Percentiles rank a stretch among this genome's conserved stretches.
phyloP scores from a whole-genome alignment of 805 yeast species.

The Hanseniaspora osmophila region DNA sequence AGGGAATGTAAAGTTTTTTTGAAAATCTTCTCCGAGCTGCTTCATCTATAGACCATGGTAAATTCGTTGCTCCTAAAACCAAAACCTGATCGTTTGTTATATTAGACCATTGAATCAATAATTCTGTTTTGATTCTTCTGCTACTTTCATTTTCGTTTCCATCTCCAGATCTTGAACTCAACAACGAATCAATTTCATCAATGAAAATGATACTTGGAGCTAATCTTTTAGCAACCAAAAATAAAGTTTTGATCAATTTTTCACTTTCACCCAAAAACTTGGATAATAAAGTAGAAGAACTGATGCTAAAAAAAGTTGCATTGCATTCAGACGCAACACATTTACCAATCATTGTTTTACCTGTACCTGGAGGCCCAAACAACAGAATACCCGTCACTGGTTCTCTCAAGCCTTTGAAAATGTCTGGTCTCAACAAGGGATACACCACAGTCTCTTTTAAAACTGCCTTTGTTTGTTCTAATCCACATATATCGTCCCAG shows the following conservation, averaged over 20 bases:
- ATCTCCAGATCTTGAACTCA: constrained; percentile 68
- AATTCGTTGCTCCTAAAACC: constrained; percentile 85
- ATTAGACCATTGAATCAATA: constrained; percentile 88
- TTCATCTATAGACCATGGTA: constrained; percentile 96
- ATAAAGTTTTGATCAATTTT: constrained; percentile 78
- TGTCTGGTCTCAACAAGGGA: constrained; percentile 87
- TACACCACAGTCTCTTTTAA: constrained; percentile 90
- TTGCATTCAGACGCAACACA: constrained; percentile 93
- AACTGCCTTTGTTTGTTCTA: constrained; percentile 73
- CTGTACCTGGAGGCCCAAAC: constrained; percentile 98
- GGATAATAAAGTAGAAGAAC: constrained; percentile 81
- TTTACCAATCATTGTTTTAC: constrained; percentile 91
- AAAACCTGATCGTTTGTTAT: constrained; percentile 68
- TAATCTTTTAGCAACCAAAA: constrained; percentile 66
- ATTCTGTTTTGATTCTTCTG: constrained; percentile 82
- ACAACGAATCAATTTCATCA: constrained; percentile 86
- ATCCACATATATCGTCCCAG: constrained; percentile 93
- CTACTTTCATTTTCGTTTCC: constrained; percentile 88
- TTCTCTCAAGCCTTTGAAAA: constrained; percentile 79
- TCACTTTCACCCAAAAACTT: constrained; percentile 87
- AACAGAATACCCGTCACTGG: constrained; percentile 93
- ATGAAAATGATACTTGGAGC: constrained; percentile 91
- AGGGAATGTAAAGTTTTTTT: constrained; percentile 80
- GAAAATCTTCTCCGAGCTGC: constrained; percentile 92
- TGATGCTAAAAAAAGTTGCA: constrained; percentile 82